Conservation (phyloP, 495 filamentous ascomycete genomes). For the Hypoxylon rickii region DNA sequence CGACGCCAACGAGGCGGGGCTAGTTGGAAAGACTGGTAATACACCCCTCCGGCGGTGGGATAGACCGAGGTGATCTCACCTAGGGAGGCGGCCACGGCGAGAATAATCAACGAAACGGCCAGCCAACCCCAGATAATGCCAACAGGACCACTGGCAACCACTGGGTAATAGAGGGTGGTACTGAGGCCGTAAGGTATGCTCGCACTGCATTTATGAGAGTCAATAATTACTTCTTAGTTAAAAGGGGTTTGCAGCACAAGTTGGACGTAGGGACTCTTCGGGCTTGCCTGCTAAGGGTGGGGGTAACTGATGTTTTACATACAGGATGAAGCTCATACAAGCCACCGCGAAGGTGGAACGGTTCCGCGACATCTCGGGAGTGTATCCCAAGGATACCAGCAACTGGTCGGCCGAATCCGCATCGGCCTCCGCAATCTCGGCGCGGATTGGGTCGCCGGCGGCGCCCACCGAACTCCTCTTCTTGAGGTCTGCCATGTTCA, state of each 20-base stretch:
- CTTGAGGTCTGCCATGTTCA: constrained; percentile 25
- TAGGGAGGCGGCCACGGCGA: constrained; percentile 57
- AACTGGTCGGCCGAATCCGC: constrained; percentile 48
- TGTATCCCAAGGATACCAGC: constrained; percentile 57
- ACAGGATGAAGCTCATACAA: constrained; percentile 62
- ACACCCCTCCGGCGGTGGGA: constrained; percentile 60
- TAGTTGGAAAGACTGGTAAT: constrained; percentile 62
- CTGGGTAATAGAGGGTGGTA: constrained; percentile 71
- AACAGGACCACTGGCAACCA: constrained; percentile 66
- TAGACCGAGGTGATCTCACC: constrained; percentile 62
- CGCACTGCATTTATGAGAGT: too few species aligned
- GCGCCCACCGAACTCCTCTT: constrained; percentile 19
- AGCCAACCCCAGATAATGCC: constrained; percentile 70
- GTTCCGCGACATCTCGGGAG: constrained; percentile 54
- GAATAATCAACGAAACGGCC: constrained; percentile 53
- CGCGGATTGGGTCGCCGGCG: constrained; percentile 15
- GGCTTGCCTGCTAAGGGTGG: too few species aligned
- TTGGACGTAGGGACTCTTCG: too few species aligned
- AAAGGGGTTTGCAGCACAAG: too few species aligned
- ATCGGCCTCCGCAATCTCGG: constrained; percentile 17
- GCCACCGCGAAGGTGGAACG: constrained; percentile 60
- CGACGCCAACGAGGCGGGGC: constrained; percentile 46
- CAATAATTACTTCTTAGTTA: too few species aligned
- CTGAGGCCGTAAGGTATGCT: constrained; percentile 68
- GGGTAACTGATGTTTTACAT: too few species aligned